These are phyloP conservation scores for Aristolochia contorta DNA, from an alignment of 164 flowering plant species.

Conservation along the genomic window DNA sequence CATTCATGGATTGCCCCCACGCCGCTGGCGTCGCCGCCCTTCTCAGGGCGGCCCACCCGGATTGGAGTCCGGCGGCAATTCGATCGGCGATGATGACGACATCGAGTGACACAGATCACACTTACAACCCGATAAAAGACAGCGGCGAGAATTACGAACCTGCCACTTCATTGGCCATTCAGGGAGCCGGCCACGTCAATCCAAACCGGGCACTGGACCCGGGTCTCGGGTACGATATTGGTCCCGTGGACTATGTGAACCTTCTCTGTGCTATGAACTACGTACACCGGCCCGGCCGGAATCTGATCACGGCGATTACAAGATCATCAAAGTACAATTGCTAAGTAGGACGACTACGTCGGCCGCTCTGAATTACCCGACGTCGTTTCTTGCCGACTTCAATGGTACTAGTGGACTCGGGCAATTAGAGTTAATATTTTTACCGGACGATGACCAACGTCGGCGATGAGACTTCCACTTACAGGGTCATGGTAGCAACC, in stretches of 20 bases:
- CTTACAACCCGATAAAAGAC: constrained; percentile 13
- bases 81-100: constrained; percentile 37
- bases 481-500: constrained; percentile 23
- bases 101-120: constrained; percentile 18
- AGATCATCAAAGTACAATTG: background rate
- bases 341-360: constrained; percentile 18
- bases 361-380: constrained; percentile 47
- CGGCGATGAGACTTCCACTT: constrained; percentile 30
- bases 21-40: constrained; percentile 32
- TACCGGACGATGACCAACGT: constrained; percentile 51
- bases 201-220: constrained; percentile 41
- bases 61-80: constrained; percentile 40
- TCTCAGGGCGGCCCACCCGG: constrained; percentile 29
- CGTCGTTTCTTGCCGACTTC: constrained; percentile 46
- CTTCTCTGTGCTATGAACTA: constrained; percentile 38
- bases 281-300: no score
- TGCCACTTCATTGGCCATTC: constrained; percentile 27
- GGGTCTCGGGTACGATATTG: constrained; percentile 31
- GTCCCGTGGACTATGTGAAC: constrained; percentile 26
- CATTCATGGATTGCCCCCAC: constrained; percentile 33
- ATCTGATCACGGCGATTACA: constrained; percentile 29
- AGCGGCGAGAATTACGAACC: background rate
- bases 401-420: no score
- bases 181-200: constrained; percentile 35
- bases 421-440: constrained; percentile 18